Base-by-base conservation (phyloP, 371 early-diverging fungal species). In the Gilbertella persicaria region DNA sequence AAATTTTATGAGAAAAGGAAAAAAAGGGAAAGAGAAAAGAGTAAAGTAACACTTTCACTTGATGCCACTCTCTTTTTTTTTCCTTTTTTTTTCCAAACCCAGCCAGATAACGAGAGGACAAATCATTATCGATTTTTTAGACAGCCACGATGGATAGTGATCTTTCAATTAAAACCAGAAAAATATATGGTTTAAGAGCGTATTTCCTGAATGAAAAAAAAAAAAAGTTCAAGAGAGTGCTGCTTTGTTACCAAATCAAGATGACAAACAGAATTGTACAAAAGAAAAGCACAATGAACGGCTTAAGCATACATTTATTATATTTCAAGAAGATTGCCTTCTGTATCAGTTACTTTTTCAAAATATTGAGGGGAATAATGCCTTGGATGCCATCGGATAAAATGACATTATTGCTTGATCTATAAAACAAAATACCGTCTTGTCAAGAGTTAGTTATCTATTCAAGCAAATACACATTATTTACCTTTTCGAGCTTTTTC, bases 341-440 rank as follows among this genome's bases (percentile, higher is more conserved):
- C 35, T 62, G 47, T 44, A 55, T 67, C 73, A 25, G 62, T 65
- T 5, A 88, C 83, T 49, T 74, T 67, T 23, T 37, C 35, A 68
- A 94, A 93, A 71, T 90, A 92, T 26, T 61, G 50, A 0, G 82
- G 65, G 9, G 78, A 60, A 94, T 71, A 7, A 80, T 50, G 0
- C 94, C 92, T 30, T 80, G 54, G 9, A 79, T 60, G 1, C 93
- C 91, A 45, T 76, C 69, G 12, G 88, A 84, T 54, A 95, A 62
- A 17, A 93, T 84, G 4, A 95, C 95, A 60, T 84, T 73, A 64
- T 95, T 95, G 1, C 73, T 69, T 5, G 92, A 87, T 45, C 66
- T 62, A 49, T 79, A 87, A 64, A 95, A 95, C 52, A 68, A 64
- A 56, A 94, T 84, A 0, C 91, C 91, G n/a, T n/a, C n/a, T n/a